A percentile compares a stretch with the other conserved stretches of the same genome.
phyloP scores from a whole-genome alignment of 768 basidiomycete genomes.

The Mycena vulgaris region DNA sequence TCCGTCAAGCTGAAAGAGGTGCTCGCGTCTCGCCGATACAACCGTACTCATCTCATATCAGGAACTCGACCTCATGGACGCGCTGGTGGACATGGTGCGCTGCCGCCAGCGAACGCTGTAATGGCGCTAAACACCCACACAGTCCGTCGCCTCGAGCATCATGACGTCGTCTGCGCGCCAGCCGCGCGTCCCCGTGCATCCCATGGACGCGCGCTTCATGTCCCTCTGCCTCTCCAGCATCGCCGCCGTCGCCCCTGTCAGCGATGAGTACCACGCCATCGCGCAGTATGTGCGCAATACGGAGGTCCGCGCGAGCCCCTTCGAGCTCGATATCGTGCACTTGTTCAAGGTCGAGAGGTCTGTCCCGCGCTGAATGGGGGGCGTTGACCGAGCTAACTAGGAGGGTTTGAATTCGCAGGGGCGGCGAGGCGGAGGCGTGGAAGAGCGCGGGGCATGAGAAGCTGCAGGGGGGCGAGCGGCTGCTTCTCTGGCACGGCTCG shows the following conservation, averaged over 20 bases:
- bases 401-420: background rate
- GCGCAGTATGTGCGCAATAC: slow-evolving; percentile 11
- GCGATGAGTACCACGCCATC: background rate
- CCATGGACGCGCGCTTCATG: slow-evolving; percentile 12
- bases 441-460: slow-evolving; percentile 7
- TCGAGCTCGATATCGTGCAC: background rate
- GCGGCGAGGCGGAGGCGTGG: slow-evolving; percentile 4
- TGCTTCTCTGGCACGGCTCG: background rate
- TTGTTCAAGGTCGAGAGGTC: slow-evolving; percentile 20
- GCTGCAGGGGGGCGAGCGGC: slow-evolving; percentile 5
- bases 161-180: background rate
- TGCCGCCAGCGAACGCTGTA: background rate
- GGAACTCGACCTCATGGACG: slow-evolving; percentile 23
- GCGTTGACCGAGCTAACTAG: background rate
- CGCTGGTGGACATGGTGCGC: slow-evolving; percentile 17
- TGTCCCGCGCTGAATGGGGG: background rate
- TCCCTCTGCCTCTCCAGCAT: background rate
- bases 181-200: background rate
- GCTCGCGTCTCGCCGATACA: background rate
- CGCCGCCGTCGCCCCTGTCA: background rate
- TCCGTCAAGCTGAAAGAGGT: background rate
- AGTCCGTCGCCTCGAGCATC: slow-evolving; percentile 17
- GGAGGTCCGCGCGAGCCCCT: background rate
- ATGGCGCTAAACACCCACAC: background rate
- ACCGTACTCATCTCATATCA: background rate